A percentile compares a stretch with the other conserved stretches of the same genome.
Evolutionary conservation across 768 basidiomycete species (phyloP).

Genomic region (Nidula microcarpa): DNA sequence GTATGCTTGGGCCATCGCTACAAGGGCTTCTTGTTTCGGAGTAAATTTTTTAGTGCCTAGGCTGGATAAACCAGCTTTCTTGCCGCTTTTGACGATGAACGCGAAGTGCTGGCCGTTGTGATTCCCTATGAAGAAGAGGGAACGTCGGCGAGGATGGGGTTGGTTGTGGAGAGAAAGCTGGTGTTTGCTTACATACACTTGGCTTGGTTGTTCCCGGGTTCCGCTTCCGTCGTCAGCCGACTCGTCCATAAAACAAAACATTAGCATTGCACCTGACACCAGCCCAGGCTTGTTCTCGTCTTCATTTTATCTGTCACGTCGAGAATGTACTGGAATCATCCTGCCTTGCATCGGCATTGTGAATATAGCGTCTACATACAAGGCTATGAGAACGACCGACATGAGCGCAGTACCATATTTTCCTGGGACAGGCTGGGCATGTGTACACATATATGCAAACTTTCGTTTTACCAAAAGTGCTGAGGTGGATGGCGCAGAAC

Average conservation of each 20-base stretch:
- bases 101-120: background rate
- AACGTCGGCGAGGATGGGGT: background rate
- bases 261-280: background rate
- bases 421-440: no score
- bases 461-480: no score
- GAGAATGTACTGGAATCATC: background rate
- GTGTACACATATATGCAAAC: no score
- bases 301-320: background rate
- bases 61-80: conserved; percentile 11
- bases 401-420: no score
- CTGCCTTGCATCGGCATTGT: no score
- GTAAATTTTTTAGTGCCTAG: background rate
- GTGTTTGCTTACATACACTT: background rate
- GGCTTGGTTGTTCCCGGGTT: background rate
- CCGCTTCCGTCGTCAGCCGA: conserved; percentile 1
- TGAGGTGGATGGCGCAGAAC: no score
- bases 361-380: background rate
- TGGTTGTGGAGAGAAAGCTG: background rate
- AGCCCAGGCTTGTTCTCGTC: background rate
- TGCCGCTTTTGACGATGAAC: conserved; percentile 10
- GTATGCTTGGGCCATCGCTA: conserved; percentile 40
- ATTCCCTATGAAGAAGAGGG: background rate
- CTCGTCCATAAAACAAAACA: background rate
- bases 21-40: background rate
- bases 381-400: background rate